A percentile compares a stretch with the other conserved stretches of the same genome.
phyloP scores from a whole-genome alignment of 345 rosid genomes.

The Zanthoxylum bungeanum region DNA sequence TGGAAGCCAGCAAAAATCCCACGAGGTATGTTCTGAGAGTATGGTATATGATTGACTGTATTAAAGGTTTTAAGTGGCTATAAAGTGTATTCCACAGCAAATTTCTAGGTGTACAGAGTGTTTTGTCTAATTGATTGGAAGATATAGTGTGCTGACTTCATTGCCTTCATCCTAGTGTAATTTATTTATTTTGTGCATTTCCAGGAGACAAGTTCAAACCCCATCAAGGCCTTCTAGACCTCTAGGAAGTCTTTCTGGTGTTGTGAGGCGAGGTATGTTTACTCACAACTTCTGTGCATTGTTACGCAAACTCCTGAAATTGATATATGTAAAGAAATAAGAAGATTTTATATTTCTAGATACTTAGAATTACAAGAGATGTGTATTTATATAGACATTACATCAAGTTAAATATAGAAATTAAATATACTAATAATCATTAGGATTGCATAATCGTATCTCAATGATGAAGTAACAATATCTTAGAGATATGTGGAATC shows the following conservation, averaged over 20 bases:
- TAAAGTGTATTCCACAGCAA: background rate
- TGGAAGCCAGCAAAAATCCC: conserved; percentile 71
- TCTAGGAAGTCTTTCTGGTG: conserved; percentile 44
- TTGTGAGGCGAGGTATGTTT: conserved; percentile 50
- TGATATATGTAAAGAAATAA: too few relatives aligned
- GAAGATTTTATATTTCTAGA: too few relatives aligned
- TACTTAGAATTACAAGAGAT: too few relatives aligned
- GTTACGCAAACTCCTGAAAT: background rate
- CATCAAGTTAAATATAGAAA: too few relatives aligned
- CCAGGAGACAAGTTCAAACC: conserved; percentile 48
- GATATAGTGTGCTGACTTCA: background rate
- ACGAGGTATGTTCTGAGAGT: conserved; percentile 41
- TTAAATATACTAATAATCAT: too few relatives aligned
- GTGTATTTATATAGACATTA: too few relatives aligned
- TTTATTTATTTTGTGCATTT: conserved; percentile 14
- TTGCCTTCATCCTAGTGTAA: background rate
- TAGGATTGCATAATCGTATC: too few relatives aligned
- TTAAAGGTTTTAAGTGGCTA: conserved; percentile 2
- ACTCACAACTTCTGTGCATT: background rate
- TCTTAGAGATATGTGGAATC: too few relatives aligned
- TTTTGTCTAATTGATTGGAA: conserved; percentile 2
- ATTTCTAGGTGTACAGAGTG: conserved; percentile 6
- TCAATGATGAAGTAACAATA: too few relatives aligned
- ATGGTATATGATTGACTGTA: background rate
- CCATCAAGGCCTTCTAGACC: conserved; percentile 57